Conservation (phyloP, 1,284 basidiomycete species). For the Heliocybe sulcata region DNA sequence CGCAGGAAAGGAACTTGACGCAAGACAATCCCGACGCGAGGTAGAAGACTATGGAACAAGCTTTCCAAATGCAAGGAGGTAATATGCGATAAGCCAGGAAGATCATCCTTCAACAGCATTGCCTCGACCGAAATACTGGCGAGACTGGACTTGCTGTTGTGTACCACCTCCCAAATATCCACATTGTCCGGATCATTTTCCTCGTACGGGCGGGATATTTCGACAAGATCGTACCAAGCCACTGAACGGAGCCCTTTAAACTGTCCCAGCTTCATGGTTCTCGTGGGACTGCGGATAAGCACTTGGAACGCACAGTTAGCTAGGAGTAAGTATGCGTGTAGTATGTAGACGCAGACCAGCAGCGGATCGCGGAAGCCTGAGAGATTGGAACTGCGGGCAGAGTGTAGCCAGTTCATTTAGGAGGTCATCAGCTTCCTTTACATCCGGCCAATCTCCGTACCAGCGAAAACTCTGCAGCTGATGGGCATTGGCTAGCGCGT, state of each 20-base stretch:
- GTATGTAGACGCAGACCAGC: too few relatives aligned
- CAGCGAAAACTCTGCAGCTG: background rate
- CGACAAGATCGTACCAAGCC: background rate
- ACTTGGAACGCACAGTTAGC: too few relatives aligned
- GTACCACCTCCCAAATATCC: background rate
- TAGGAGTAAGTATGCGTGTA: too few relatives aligned
- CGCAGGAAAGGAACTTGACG: background rate
- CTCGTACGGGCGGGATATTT: background rate
- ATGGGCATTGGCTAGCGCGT: background rate
- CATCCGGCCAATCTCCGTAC: background rate
- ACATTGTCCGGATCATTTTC: background rate
- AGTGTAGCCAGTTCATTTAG: background rate
- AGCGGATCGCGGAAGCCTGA: background rate
- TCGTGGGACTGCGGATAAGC: too few relatives aligned
- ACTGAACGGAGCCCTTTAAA: too few relatives aligned
- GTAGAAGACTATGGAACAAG: background rate
- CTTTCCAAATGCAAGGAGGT: background rate
- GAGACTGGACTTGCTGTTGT: background rate
- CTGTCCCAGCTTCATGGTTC: too few relatives aligned
- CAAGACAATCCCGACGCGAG: background rate
- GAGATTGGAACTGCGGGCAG: background rate
- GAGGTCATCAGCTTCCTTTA: background rate
- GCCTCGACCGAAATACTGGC: background rate
- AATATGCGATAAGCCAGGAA: background rate
- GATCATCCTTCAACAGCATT: background rate